Percentiles rank a stretch among this genome's conserved stretches.
Evolutionary conservation across 805 yeast species (phyloP).

Genomic region (Wickerhamomyces chaumierensis): DNA sequence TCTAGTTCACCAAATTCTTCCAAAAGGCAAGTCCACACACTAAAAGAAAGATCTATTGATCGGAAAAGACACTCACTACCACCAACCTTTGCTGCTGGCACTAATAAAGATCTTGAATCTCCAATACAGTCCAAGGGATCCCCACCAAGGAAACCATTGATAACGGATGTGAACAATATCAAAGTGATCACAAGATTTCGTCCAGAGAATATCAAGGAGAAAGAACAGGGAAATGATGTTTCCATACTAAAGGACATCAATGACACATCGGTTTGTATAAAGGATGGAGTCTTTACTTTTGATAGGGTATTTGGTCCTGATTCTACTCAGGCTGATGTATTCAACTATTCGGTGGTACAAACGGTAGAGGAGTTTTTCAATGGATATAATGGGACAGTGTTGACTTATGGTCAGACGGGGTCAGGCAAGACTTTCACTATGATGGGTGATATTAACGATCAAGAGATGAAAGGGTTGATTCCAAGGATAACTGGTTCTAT

Average conservation of each 20-base stretch:
- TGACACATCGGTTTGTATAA: conserved; percentile 5
- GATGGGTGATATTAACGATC: conserved; percentile 42
- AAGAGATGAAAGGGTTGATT: conserved; percentile 39
- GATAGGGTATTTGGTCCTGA: conserved; percentile 50
- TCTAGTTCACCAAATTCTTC: no score
- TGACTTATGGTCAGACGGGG: conserved; percentile 75
- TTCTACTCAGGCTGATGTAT: conserved; percentile 45
- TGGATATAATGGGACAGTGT: conserved; percentile 70
- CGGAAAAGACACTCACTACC: background rate
- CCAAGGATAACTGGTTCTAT: conserved; percentile 63
- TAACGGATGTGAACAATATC: conserved; percentile 25
- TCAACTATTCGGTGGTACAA: conserved; percentile 43
- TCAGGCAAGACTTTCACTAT: conserved; percentile 70
- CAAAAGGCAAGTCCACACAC: background rate
- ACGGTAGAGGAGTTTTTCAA: conserved; percentile 59
- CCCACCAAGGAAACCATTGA: background rate
- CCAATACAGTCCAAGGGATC: no score
- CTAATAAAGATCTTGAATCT: no score
- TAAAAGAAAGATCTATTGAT: background rate
- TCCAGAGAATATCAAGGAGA: conserved; percentile 35
- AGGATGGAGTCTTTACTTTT: conserved; percentile 34
- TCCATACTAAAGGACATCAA: conserved; percentile 4
- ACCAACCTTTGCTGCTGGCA: no score
- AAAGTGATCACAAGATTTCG: conserved; percentile 67
- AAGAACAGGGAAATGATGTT: conserved; percentile 4